Conservation (phyloP, 805 yeast genomes). For the Lipomyces kockii region DNA sequence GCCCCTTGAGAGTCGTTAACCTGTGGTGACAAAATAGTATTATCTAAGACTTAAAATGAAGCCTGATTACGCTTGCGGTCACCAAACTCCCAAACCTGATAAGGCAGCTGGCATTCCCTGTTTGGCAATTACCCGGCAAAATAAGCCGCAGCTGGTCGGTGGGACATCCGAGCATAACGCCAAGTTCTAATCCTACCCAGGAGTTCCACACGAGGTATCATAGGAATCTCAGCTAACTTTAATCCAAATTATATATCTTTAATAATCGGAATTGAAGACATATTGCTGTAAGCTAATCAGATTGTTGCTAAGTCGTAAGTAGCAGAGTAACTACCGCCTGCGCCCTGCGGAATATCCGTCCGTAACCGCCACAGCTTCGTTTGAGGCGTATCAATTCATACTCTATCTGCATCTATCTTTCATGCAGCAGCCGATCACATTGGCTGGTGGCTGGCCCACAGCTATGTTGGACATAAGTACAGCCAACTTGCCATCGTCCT, state of each 20-base stretch:
- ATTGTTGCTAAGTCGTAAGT: neutral
- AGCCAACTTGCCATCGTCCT: too few relatives aligned
- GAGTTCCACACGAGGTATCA: too few relatives aligned
- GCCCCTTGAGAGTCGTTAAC: neutral
- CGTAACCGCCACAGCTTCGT: neutral
- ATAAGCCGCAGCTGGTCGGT: neutral
- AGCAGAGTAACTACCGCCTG: neutral
- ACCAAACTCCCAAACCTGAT: neutral
- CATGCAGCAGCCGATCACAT: neutral
- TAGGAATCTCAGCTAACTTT: neutral
- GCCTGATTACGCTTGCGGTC: too few relatives aligned
- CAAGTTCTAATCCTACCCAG: too few relatives aligned
- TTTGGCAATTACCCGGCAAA: neutral
- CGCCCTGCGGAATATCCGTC: neutral
- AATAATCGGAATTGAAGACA: neutral
- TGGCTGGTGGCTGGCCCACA: too few relatives aligned
- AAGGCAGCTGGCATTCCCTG: neutral
- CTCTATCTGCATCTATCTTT: neutral
- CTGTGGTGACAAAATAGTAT: neutral
- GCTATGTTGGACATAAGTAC: too few relatives aligned
- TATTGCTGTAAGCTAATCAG: neutral
- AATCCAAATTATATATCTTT: neutral
- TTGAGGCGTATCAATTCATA: neutral
- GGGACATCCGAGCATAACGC: neutral
- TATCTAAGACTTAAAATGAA: too few relatives aligned